Base-by-base conservation (phyloP, 1,284 basidiomycete species). In the Apiotrichum gamsii region DNA sequence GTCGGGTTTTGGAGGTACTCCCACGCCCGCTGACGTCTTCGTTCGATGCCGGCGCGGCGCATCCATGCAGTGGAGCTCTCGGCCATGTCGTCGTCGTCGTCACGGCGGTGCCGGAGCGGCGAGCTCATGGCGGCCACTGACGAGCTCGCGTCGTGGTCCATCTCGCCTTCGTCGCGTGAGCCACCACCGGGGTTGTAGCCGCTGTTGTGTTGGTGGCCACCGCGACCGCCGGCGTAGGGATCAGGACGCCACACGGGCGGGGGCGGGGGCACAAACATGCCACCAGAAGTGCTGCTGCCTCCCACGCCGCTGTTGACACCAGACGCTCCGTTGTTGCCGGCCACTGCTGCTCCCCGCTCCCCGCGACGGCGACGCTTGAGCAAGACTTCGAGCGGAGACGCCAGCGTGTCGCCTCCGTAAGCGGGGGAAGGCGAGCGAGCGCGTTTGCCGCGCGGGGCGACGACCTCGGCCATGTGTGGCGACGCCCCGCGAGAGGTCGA, bases 371-470 rank as follows among this genome's bases (percentile, higher is more conserved):
- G 60, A 1, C 66, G 58, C 47, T 70, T 70, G 16, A 68, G 51
- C 3, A 70, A 36, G 4, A 66, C 51, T 33, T 70, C 65, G 3
- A 70, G 47, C 1, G 68, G 68, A 1, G 68, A 70, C 1, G 64
- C 53, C 29, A 65, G 51, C 14, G 45, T 39, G 37, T 65, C 62
- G 16, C 52, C 35, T 14, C 20, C 51, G 18, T 56, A 53, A 3
- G 49, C 41, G 8, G 67, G 65, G 2, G 66, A 65, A 10, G 67
- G 60, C 2, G 65, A 68, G 35, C 65, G 57, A 35, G 57, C 56
- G 18, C 67, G 59, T 47, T 70, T 70, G 30, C 45, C 42, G 19
- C 58, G 41, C 3, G 52, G 46, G 8, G 57, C 52, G 24, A 56
- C 54, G 24, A 56, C 51, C 37, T 49, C 53, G 23, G 49, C 49